These are phyloP conservation scores for Thielaviopsis ethacetica DNA, from an alignment of 2,329 filamentous ascomycete genomes.

Conservation along the genomic window DNA sequence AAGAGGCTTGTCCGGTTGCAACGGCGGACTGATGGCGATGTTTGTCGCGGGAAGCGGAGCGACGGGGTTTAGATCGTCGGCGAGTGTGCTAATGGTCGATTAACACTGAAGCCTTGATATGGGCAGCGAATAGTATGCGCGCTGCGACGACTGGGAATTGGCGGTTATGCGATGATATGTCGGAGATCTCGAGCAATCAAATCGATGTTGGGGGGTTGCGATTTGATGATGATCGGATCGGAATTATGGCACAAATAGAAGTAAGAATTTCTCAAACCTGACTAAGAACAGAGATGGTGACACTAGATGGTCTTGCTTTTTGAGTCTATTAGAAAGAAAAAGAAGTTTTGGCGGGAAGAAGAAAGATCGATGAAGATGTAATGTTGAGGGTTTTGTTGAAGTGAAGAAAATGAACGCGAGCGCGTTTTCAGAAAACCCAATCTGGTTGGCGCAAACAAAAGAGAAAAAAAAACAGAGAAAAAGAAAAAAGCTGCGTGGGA, in stretches of 20 bases:
- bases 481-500: not conserved
- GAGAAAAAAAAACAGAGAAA: not conserved
- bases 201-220: not conserved
- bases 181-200: not conserved
- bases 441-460: not conserved
- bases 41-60: not conserved
- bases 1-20: not conserved
- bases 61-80: too few species aligned
- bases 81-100: not conserved
- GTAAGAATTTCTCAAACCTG: not conserved
- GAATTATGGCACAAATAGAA: not conserved
- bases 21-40: not conserved
- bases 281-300: not conserved
- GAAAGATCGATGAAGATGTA: not conserved
- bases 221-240: not conserved
- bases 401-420: not conserved
- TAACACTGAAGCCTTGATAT: not conserved
- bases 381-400: not conserved
- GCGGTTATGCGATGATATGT: not conserved
- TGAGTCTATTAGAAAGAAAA: not conserved
- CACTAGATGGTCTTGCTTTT: not conserved
- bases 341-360: not conserved
- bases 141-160: not conserved
- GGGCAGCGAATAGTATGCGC: not conserved
- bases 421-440: not conserved